Evolutionary conservation across 2,329 filamentous ascomycete species (phyloP), one percentile per base, ranked within the genome.

Genomic region (Madurella fahalii): DNA sequence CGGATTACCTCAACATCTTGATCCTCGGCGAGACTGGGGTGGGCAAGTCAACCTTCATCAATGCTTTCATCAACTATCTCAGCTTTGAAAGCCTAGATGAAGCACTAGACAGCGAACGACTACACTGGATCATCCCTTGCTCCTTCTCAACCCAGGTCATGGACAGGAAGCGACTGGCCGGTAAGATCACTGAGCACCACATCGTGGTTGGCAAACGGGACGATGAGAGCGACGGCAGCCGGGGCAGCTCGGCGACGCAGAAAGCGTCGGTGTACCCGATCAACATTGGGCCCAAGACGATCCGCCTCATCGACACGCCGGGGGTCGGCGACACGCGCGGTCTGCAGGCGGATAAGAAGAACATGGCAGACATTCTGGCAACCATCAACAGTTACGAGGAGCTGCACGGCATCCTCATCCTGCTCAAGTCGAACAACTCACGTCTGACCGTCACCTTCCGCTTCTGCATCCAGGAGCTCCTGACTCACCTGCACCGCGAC

Each of bases 11-110:
- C n/a, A 57, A 51, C 42, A 74, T 78, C 16, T 56, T 78, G 20
- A 70, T 79, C 4, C 64, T 78, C 0, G 75, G 76, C 0, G 74
- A 77, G 58, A 76, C 75, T 0, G 76, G 75, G 0, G 76, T 77
- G 0, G 76, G 76, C 0, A 78, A 79, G 50, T 75, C 72, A 1
- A 77, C 76, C 0, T 78, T 72, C 41, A 77, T 78, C 62, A 79
- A 78, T 45, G 70, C 74, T 0, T 75, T 78, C 34, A 59, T 73
- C 58, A 78, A 78, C 56, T 78, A 78, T 52, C 54, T 78, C 4
- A 63, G 60, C 0, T 72, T 67, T 47, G 60, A 67, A 0, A 67
- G 67, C 0, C 63, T 78, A 0, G 68, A 74, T 8, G 71, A 75
- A 2, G 75, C 74, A 0, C 60, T 71, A 41, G 58, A n/a, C 39